A percentile compares a stretch with the other conserved stretches of the same genome.
phyloP scores from a whole-genome alignment of 2,329 filamentous ascomycete species.

The Cladophialophora immunda region DNA sequence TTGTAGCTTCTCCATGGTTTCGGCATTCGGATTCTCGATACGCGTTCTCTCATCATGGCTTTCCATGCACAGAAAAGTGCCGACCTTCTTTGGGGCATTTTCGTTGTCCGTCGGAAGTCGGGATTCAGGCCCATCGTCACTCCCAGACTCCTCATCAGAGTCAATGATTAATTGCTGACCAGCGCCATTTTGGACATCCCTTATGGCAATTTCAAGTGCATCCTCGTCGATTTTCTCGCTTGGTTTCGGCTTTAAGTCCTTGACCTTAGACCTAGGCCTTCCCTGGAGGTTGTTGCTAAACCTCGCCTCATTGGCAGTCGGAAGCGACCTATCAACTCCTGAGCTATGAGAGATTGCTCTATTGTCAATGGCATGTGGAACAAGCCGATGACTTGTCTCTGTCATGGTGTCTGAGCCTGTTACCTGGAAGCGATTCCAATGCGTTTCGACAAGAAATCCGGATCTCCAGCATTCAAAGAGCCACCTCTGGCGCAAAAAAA shows the following conservation, averaged over 20 bases:
- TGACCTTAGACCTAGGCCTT: background rate
- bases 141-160: constrained; percentile 16
- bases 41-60: constrained; percentile 57
- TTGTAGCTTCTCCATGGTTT: constrained; percentile 79
- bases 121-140: background rate
- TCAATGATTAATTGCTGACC: constrained; percentile 8
- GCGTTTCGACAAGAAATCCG: constrained; percentile 65
- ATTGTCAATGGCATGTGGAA: background rate
- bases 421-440: constrained; percentile 67
- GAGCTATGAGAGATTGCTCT: background rate
- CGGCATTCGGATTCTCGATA: constrained; percentile 72
- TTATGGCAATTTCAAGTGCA: constrained; percentile 46
- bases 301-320: background rate
- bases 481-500: constrained; percentile 70
- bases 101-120: background rate
- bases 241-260: background rate
- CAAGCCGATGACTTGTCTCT: background rate
- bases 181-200: constrained; percentile 22
- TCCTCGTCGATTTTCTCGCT: constrained; percentile 45
- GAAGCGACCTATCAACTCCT: background rate
- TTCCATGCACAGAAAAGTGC: constrained; percentile 68
- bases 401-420: constrained; percentile 23
- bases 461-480: constrained; percentile 73
- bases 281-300: background rate
- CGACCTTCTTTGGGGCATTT: constrained; percentile 39